A percentile compares a stretch with the other conserved stretches of the same genome.
phyloP scores from a whole-genome alignment of 768 basidiomycete species.

The Trametes meyenii region DNA sequence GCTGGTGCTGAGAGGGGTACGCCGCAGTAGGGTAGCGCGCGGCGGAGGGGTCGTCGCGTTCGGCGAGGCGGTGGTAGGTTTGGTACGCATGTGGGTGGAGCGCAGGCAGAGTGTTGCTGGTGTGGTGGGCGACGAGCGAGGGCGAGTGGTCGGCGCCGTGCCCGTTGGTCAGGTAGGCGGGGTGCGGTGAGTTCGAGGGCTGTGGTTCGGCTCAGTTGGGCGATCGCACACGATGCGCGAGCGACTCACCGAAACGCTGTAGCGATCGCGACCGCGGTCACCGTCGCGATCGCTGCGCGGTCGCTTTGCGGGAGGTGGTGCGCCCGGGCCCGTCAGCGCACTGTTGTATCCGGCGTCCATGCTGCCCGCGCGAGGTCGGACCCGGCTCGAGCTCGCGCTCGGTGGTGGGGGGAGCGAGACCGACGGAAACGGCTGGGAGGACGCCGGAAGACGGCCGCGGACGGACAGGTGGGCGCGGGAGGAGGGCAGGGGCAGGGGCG shows the following conservation, averaged over 20 bases:
- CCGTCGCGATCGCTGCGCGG: constrained; percentile 40
- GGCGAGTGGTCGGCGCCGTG: constrained; percentile 24
- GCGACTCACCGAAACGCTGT: constrained; percentile 33
- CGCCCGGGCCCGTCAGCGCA: constrained; percentile 34
- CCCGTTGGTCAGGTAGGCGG: constrained; percentile 26
- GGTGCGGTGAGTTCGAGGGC: constrained; percentile 28
- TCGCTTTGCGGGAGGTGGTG: constrained; percentile 55
- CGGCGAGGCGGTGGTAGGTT: constrained; percentile 7
- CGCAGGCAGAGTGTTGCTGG: constrained; percentile 21
- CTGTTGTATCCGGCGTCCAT: constrained; percentile 37
- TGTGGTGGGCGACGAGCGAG: constrained; percentile 21
- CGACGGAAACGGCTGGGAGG: constrained; percentile 35
- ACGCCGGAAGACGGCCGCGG: constrained; percentile 25
- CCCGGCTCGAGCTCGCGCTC: constrained; percentile 38
- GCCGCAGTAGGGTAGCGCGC: constrained; percentile 24
- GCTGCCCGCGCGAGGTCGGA: constrained; percentile 49
- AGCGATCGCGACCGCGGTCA: constrained; percentile 31
- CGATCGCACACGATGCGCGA: no score
- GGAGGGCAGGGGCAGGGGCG: constrained; percentile 9
- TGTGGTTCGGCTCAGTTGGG: not conserved
- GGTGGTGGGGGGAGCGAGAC: constrained; percentile 46
- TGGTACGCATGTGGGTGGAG: constrained; percentile 29
- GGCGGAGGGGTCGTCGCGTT: constrained; percentile 25
- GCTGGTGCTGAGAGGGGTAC: constrained; percentile 32
- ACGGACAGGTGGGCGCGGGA: constrained; percentile 11